A percentile compares a stretch with the other conserved stretches of the same genome.
Evolutionary conservation across 2,329 filamentous ascomycete genomes (phyloP).

Genomic region (Ciborinia camelliae): DNA sequence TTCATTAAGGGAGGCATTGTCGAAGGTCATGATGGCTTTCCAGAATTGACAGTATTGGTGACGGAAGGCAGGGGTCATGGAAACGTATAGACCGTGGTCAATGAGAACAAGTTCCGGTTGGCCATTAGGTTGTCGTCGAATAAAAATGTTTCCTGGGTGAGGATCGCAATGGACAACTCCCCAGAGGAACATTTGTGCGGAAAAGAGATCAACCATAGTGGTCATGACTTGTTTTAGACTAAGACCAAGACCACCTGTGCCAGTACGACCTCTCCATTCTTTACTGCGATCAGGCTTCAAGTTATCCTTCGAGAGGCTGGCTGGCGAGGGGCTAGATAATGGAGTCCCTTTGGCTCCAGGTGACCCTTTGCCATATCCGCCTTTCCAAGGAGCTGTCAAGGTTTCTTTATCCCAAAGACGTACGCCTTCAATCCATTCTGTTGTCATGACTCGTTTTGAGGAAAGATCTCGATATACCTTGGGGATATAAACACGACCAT

Average conservation of each 20-base stretch:
- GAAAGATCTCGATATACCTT: slow-evolving; percentile 78
- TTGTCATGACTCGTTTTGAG: slow-evolving; percentile 81
- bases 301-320: slow-evolving; percentile 46
- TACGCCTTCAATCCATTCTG: slow-evolving; percentile 96
- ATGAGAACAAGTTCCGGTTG: slow-evolving; percentile 88
- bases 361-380: slow-evolving; percentile 70
- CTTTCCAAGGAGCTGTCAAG: slow-evolving; percentile 74
- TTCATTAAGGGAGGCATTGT: slow-evolving; percentile 72
- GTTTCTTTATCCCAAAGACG: slow-evolving; percentile 87
- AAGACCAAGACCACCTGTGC: slow-evolving; percentile 78
- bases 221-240: slow-evolving; percentile 86
- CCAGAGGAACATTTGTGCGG: slow-evolving; percentile 98
- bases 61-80: slow-evolving; percentile 79
- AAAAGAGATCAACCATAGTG: slow-evolving; percentile 94
- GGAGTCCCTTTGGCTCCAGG: slow-evolving; percentile 70
- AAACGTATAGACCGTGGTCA: slow-evolving; percentile 94
- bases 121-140: slow-evolving; percentile 79
- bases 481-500: slow-evolving; percentile 82
- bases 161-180: slow-evolving; percentile 94
- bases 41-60: slow-evolving; percentile 87
- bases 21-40: slow-evolving; percentile 90
- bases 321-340: slow-evolving; percentile 42
- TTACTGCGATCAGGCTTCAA: slow-evolving; percentile 77
- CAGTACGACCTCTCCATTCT: slow-evolving; percentile 69
- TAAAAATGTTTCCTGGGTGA: slow-evolving; percentile 95